These are phyloP conservation scores for Pyrrhoderma noxium DNA, from an alignment of 1,284 basidiomycete species.

Conservation along the genomic window DNA sequence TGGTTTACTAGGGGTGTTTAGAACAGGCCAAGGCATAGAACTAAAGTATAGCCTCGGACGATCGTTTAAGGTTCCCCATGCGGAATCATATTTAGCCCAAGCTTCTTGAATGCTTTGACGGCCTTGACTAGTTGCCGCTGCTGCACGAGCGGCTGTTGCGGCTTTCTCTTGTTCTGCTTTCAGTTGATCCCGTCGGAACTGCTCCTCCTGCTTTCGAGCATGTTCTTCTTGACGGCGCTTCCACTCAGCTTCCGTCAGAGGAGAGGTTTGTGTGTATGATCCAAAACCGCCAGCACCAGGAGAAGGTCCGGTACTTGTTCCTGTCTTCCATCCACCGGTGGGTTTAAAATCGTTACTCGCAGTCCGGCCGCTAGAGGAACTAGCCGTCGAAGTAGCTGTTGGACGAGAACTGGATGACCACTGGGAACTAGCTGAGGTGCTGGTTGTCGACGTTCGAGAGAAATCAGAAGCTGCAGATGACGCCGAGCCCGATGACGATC, in stretches of 20 bases:
- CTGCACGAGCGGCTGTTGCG: slow-evolving; percentile 34
- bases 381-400: background rate
- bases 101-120: slow-evolving; percentile 46
- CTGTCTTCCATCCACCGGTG: slow-evolving; percentile 1
- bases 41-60: slow-evolving; percentile 18
- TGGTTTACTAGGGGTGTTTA: slow-evolving; percentile 43
- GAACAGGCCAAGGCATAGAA: slow-evolving; percentile 62
- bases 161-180: slow-evolving; percentile 30
- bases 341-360: slow-evolving; percentile 5
- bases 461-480: slow-evolving; percentile 15
- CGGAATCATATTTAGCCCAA: slow-evolving; percentile 49
- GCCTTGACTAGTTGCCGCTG: slow-evolving; percentile 32
- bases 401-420: slow-evolving; percentile 10
- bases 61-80: slow-evolving; percentile 43
- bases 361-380: slow-evolving; percentile 6
- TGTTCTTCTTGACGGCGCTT: slow-evolving; percentile 50
- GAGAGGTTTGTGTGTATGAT: slow-evolving; percentile 10
- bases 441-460: slow-evolving; percentile 12
- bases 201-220: slow-evolving; percentile 47
- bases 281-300: slow-evolving; percentile 20
- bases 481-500: slow-evolving; percentile 12
- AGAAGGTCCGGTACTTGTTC: slow-evolving; percentile 18
- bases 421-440: slow-evolving; percentile 11
- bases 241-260: slow-evolving; percentile 39
- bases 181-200: slow-evolving; percentile 53